Conservation (phyloP, 345 rosid species). For the Euphorbia lathyris region DNA sequence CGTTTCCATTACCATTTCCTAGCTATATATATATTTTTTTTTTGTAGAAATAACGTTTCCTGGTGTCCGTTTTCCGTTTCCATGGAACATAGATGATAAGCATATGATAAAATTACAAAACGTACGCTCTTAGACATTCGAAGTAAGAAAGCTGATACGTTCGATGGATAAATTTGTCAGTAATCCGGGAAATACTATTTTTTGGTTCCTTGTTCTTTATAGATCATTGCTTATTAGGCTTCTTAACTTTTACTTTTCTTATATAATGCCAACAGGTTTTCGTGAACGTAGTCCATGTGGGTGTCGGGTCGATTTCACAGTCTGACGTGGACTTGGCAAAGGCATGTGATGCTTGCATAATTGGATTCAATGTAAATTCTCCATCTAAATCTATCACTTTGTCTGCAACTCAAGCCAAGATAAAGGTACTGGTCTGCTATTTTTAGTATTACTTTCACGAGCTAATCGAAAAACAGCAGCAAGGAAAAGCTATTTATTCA, state of each 20-base stretch:
- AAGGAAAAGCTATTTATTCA: background rate
- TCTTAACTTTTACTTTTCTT: background rate
- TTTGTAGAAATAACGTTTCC: no score
- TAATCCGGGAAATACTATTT: background rate
- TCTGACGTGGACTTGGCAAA: conserved; percentile 86
- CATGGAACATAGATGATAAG: no score
- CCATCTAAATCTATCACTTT: conserved; percentile 38
- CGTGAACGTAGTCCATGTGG: conserved; percentile 82
- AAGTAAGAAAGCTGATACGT: background rate
- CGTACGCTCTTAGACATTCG: background rate
- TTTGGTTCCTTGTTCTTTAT: background rate
- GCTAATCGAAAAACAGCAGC: background rate
- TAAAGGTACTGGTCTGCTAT: conserved; percentile 51
- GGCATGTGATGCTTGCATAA: conserved; percentile 73
- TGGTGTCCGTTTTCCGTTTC: no score
- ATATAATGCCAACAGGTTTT: conserved; percentile 51
- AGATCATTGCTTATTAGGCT: background rate
- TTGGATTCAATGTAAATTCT: conserved; percentile 75
- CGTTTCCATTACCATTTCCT: no score
- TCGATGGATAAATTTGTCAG: background rate
- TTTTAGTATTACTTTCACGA: no score
- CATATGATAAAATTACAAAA: background rate
- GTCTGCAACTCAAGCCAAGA: conserved; percentile 56
- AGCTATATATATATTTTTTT: no score
- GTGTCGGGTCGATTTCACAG: conserved; percentile 82